Percentiles rank a stretch among this genome's conserved stretches.
Evolutionary conservation across 2,329 filamentous ascomycete species (phyloP).

Genomic region (Xylariaceae sp.): DNA sequence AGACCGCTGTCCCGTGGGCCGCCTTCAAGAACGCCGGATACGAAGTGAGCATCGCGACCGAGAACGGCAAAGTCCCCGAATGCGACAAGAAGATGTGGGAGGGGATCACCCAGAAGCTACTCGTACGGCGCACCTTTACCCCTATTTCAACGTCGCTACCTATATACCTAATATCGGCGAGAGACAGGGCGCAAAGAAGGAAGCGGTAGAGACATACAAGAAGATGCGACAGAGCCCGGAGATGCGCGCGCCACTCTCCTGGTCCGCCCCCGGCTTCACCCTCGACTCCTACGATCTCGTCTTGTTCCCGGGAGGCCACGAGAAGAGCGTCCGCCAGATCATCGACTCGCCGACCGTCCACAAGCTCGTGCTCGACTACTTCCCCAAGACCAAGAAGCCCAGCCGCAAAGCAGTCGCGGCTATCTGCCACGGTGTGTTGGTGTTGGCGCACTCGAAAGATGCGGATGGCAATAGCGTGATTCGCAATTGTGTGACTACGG

Average conservation of each 20-base stretch:
- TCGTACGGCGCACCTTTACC: conserved; percentile 36
- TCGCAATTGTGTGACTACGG: conserved; percentile 42
- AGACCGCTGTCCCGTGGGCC: conserved; percentile 45
- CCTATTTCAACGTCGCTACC: conserved; percentile 3
- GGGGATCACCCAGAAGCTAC: conserved; percentile 44
- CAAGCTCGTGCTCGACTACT: conserved; percentile 39
- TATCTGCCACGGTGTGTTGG: conserved; percentile 50
- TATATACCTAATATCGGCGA: conserved; percentile 21
- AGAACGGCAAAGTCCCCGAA: conserved; percentile 39
- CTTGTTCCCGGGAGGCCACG: conserved; percentile 48
- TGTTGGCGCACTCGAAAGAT: conserved; percentile 39
- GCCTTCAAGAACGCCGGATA: conserved; percentile 45
- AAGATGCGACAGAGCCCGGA: conserved; percentile 38
- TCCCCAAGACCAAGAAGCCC: conserved; percentile 41
- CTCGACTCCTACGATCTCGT: conserved; percentile 43
- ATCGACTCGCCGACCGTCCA: conserved; percentile 44
- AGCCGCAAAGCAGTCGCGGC: conserved; percentile 41
- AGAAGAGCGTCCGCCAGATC: conserved; percentile 46
- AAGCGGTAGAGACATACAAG: conserved; percentile 38
- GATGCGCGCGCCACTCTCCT: conserved; percentile 39
- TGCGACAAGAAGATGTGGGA: conserved; percentile 47
- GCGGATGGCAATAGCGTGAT: conserved; percentile 41
- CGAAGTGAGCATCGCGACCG: conserved; percentile 44
- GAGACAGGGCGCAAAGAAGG: conserved; percentile 36
- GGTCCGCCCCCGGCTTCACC: conserved; percentile 39